Percentiles rank a stretch among this genome's conserved stretches.
These are phyloP conservation scores for Sutorius eximius DNA, from an alignment of 1,284 basidiomycete genomes.

Conservation along the genomic window DNA sequence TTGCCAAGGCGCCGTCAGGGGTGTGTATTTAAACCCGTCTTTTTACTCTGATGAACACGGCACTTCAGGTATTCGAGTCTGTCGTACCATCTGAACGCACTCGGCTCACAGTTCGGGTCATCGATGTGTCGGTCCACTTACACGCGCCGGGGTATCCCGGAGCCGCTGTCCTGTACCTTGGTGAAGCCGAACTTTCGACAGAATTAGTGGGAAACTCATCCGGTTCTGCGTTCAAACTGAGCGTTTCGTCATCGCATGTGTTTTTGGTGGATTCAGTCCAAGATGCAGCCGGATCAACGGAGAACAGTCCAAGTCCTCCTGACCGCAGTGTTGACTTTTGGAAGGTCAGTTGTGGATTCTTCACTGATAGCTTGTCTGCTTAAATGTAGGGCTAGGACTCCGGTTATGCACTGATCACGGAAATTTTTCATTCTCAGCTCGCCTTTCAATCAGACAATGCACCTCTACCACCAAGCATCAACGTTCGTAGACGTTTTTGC, in stretches of 20 bases:
- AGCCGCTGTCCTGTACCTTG: slow-evolving; percentile 65
- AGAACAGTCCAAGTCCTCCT: slow-evolving; percentile 2
- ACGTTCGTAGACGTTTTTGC: slow-evolving; percentile 36
- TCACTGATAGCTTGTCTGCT: slow-evolving; percentile 5
- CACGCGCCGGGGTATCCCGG: slow-evolving; percentile 64
- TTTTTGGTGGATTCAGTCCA: slow-evolving; percentile 66
- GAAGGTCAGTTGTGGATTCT: slow-evolving; percentile 55
- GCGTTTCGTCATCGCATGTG: slow-evolving; percentile 48
- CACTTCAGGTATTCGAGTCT: slow-evolving; percentile 79
- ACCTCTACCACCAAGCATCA: slow-evolving; percentile 35
- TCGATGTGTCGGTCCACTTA: slow-evolving; percentile 68
- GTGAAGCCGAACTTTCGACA: slow-evolving; percentile 64
- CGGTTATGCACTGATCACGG: slow-evolving; percentile 70
- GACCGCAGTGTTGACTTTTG: slow-evolving; percentile 52
- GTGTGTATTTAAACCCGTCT: slow-evolving; percentile 45
- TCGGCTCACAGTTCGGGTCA: slow-evolving; percentile 60
- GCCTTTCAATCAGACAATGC: slow-evolving; percentile 38
- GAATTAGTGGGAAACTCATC: slow-evolving; percentile 68
- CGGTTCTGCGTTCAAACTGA: slow-evolving; percentile 53
- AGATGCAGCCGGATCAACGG: slow-evolving; percentile 30
- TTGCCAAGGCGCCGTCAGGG: slow-evolving; percentile 85
- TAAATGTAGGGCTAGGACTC: slow-evolving; percentile 37
- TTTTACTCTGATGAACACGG: neutral
- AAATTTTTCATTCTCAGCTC: slow-evolving; percentile 52
- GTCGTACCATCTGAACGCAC: slow-evolving; percentile 92